A percentile compares a stretch with the other conserved stretches of the same genome.
phyloP scores from a whole-genome alignment of 2,329 filamentous ascomycete species.

The Aureobasidium vineae region DNA sequence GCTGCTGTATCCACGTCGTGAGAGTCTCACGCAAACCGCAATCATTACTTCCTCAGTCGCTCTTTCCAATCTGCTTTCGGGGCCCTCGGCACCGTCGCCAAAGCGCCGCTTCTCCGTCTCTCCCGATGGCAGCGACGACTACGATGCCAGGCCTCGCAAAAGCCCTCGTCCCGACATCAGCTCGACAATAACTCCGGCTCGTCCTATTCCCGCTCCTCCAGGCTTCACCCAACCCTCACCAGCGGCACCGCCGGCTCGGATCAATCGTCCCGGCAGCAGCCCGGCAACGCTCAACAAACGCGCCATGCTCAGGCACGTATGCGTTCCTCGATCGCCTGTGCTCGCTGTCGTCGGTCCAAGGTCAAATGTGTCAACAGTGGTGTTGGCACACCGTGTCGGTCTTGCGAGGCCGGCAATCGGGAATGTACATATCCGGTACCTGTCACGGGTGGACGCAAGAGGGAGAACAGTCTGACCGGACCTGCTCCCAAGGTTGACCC shows the following conservation, averaged over 20 bases:
- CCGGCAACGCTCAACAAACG: slow-evolving; percentile 18
- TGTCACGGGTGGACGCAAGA: slow-evolving; percentile 37
- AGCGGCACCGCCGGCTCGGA: background rate
- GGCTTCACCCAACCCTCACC: background rate
- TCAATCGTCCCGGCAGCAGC: background rate
- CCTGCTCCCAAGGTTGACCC: slow-evolving; percentile 1
- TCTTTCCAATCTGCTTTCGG: slow-evolving; percentile 25
- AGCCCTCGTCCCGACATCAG: slow-evolving; percentile 19
- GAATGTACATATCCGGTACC: slow-evolving; percentile 69
- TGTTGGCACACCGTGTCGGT: slow-evolving; percentile 67
- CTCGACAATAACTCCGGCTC: slow-evolving; percentile 10
- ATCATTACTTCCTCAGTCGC: slow-evolving; percentile 27
- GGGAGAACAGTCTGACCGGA: slow-evolving; percentile 26
- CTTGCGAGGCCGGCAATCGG: slow-evolving; percentile 68
- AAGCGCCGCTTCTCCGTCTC: slow-evolving; percentile 25
- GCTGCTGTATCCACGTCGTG: slow-evolving; percentile 22
- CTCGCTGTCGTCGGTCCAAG: slow-evolving; percentile 73
- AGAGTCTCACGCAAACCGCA: slow-evolving; percentile 24
- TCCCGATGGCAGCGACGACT: slow-evolving; percentile 23
- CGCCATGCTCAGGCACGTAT: slow-evolving; percentile 46
- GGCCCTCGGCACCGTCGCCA: slow-evolving; percentile 21
- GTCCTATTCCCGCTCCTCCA: background rate
- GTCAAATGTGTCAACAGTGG: slow-evolving; percentile 84
- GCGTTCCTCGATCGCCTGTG: slow-evolving; percentile 77
- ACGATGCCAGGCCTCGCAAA: slow-evolving; percentile 20